Evolutionary conservation across 2,329 filamentous ascomycete genomes (phyloP).

Genomic region (Fusarium duplospermum): DNA sequence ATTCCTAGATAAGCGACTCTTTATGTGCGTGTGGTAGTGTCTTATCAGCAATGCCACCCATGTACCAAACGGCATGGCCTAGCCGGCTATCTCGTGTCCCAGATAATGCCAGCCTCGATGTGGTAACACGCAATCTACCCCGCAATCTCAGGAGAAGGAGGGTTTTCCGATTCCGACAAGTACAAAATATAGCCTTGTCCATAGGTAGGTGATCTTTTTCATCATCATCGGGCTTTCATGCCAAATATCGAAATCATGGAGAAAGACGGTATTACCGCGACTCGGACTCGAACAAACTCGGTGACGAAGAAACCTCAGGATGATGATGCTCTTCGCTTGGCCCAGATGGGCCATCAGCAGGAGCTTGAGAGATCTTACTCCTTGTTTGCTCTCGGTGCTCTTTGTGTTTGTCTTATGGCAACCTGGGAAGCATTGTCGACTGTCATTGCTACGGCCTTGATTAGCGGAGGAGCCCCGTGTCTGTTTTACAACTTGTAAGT

Average conservation of each 20-base stretch:
- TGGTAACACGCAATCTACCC: not conserved
- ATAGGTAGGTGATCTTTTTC: not conserved
- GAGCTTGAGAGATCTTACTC: constrained; percentile 52
- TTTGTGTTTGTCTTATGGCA: constrained; percentile 62
- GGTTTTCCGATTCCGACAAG: not conserved
- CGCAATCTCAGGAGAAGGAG: not conserved
- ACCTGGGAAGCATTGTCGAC: constrained; percentile 63
- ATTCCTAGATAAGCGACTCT: not conserved
- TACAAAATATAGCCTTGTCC: not conserved
- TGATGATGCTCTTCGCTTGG: constrained; percentile 39
- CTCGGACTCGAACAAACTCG: not conserved
- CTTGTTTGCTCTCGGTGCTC: constrained; percentile 55
- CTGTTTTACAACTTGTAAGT: constrained; percentile 52
- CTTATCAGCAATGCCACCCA: not conserved
- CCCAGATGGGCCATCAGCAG: constrained; percentile 45
- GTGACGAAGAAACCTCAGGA: not conserved
- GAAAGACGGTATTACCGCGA: constrained; percentile 6
- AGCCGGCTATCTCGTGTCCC: not conserved
- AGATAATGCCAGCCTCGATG: not conserved
- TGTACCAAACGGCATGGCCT: not conserved
- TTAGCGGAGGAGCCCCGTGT: constrained; percentile 59
- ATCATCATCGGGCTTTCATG: not conserved
- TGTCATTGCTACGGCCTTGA: constrained; percentile 57
- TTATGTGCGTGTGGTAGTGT: not conserved
- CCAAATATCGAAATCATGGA: constrained; percentile 9